Evolutionary conservation across 257 asterid genomes (phyloP).

Genomic region (Avicennia marina): DNA sequence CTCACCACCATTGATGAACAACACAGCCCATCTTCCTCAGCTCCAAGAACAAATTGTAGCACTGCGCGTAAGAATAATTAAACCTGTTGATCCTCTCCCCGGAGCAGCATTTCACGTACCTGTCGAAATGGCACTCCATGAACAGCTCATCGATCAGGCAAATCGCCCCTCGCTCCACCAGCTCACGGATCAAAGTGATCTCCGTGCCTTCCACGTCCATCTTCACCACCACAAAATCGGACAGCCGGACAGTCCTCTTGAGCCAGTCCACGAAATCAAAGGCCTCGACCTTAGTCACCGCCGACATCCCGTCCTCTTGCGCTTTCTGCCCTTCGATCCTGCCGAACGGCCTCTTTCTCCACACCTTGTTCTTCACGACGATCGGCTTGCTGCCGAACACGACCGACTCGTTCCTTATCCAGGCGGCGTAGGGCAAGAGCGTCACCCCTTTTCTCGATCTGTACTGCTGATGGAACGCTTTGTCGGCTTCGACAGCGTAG

Average conservation of each 20-base stretch:
- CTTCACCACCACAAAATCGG: conserved; percentile 51
- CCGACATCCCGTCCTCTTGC: conserved; percentile 25
- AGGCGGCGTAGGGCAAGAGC: conserved; percentile 48
- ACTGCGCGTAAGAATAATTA: conserved; percentile 26
- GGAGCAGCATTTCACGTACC: conserved; percentile 35
- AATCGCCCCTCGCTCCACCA: conserved; percentile 39
- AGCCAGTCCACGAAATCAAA: conserved; percentile 53
- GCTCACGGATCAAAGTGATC: conserved; percentile 21
- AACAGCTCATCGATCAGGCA: conserved; percentile 55
- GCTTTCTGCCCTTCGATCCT: conserved; percentile 29
- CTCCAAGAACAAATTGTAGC: conserved; percentile 22
- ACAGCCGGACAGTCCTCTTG: conserved; percentile 16
- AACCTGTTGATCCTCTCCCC: conserved; percentile 34
- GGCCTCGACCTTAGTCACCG: conserved; percentile 30
- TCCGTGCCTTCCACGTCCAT: conserved; percentile 60
- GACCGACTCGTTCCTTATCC: conserved; percentile 46
- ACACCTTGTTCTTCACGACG: conserved; percentile 20
- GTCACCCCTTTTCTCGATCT: conserved; percentile 24
- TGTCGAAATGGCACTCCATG: conserved; percentile 49
- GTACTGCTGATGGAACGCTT: conserved; percentile 34
- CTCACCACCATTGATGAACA: conserved; percentile 56
- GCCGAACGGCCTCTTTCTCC: conserved; percentile 32
- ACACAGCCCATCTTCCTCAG: conserved; percentile 37
- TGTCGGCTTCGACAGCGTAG: conserved; percentile 51
- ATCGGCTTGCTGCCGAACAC: conserved; percentile 37